Conservation (phyloP, 2,329 filamentous ascomycete genomes). For the Hypoxylon sp. region DNA sequence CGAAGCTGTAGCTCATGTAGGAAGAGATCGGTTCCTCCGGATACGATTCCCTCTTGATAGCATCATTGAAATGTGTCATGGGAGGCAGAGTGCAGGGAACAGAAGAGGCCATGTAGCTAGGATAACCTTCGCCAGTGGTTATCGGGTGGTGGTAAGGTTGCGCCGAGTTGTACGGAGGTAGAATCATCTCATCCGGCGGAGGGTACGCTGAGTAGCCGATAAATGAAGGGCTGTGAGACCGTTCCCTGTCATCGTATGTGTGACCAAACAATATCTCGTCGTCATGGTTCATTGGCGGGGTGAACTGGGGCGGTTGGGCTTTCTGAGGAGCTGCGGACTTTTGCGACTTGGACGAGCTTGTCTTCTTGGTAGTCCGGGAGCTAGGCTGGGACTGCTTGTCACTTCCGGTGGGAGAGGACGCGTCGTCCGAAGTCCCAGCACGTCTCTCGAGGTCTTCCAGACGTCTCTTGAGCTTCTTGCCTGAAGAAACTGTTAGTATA, state of each 20-base stretch:
- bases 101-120: constrained; percentile 70
- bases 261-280: constrained; percentile 78
- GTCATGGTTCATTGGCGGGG: constrained; percentile 71
- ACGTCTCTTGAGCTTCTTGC: constrained; percentile 93
- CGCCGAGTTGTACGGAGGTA: constrained; percentile 71
- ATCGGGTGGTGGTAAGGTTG: constrained; percentile 67
- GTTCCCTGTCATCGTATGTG: constrained; percentile 74
- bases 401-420: constrained; percentile 54
- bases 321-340: constrained; percentile 55
- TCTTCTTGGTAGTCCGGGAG: constrained; percentile 55
- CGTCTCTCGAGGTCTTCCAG: constrained; percentile 87
- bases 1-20: constrained; percentile 77
- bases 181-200: constrained; percentile 74
- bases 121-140: constrained; percentile 66
- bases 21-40: constrained; percentile 73
- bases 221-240: constrained; percentile 78
- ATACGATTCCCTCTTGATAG: constrained; percentile 76
- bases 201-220: constrained; percentile 78
- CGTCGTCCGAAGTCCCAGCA: constrained; percentile 71
- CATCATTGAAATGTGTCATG: constrained; percentile 74
- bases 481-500: constrained; percentile 59
- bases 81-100: constrained; percentile 74
- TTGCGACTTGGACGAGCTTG: constrained; percentile 66
- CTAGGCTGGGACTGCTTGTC: constrained; percentile 59
- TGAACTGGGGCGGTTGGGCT: constrained; percentile 69